These are phyloP conservation scores for Flaveria sonorensis DNA, from an alignment of 129 eudicot species.

Conservation along the genomic window DNA sequence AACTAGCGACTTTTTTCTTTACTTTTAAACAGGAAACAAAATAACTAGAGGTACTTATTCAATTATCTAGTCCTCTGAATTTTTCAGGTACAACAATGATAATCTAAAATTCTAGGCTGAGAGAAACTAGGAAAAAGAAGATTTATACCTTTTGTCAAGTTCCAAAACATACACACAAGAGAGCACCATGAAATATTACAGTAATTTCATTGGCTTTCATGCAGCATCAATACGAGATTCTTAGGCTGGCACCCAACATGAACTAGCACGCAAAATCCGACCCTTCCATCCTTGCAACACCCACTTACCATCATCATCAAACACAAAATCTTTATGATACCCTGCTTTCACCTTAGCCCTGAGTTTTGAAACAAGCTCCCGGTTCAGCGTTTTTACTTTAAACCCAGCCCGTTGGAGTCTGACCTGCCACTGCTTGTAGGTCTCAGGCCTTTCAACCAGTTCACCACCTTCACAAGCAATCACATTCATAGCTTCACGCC, in stretches of 20 bases:
- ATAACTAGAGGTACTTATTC: background rate
- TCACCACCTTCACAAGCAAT: conserved; percentile 13
- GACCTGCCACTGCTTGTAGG: conserved; percentile 18
- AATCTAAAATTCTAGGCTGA: background rate
- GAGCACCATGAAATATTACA: too few relatives aligned
- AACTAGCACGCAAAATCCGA: conserved; percentile 15
- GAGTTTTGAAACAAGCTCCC: conserved; percentile 8
- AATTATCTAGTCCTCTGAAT: background rate
- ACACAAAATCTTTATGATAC: conserved; percentile 17
- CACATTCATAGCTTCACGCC: conserved; percentile 17
- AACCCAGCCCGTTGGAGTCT: conserved; percentile 12
- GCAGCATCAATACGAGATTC: background rate
- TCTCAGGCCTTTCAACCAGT: conserved; percentile 14
- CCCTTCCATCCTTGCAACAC: conserved; percentile 17
- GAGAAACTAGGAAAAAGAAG: background rate
- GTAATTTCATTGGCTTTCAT: conserved; percentile 1
- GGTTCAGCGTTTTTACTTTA: conserved; percentile 4
- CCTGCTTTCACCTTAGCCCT: background rate
- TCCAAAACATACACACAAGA: background rate
- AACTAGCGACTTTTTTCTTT: background rate
- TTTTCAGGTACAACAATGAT: background rate
- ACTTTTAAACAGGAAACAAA: background rate
- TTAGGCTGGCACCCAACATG: conserved; percentile 16
- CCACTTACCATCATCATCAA: conserved; percentile 21
- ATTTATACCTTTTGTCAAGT: background rate